Base-by-base conservation (phyloP, 163 green algal genomes). In the Coccomyxa subellipsoidea region DNA sequence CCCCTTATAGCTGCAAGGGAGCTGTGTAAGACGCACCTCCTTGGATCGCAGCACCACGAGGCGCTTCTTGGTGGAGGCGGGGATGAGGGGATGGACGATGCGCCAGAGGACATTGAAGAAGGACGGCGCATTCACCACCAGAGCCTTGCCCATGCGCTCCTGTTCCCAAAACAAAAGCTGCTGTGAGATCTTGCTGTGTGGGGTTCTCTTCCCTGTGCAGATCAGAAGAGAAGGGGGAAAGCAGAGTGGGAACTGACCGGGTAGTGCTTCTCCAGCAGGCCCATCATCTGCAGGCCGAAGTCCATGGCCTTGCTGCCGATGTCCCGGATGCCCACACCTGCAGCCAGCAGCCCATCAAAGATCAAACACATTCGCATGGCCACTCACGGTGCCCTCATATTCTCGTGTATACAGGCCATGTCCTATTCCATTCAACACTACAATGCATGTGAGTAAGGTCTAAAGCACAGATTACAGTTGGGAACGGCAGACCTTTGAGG, bases 231-330 rank as follows among this genome's bases (percentile, higher is more conserved):
- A 34, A 12, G 21, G 32, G 66, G 66, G 27, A 27, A 36, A 73
- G 1, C 10, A 8, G 27, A 12, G 18, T 10, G 2, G 21, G 15
- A 8, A 73, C 66, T 32, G 3, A 73, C 66, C 66, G 66, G 66
- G 66, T 73, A 73, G 4, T 73, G n/a, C 66, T 73, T 73, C 27
- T 73, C 66, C 1, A 73, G 29, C 66, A 73, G n/a, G 66, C 66
- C 66, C 66, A 73, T 35, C 66, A 34, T 27, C 27, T 73, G 66
- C 27, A 73, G 4, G 8, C 66, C 66, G 32, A 73, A 73, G 29
- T 73, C 66, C 66, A 73, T 73, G 66, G 66, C 29, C 66, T 73
- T 73, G 66, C 66, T 73, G 66, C 66, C 66, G 32, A 73, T 34
- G n/a, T 73, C 66, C 66, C 66, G 27, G 1, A 73, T 18, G 1